Conservation (phyloP, 352 stramenopile genomes). For the Phytophthora cactorum region DNA sequence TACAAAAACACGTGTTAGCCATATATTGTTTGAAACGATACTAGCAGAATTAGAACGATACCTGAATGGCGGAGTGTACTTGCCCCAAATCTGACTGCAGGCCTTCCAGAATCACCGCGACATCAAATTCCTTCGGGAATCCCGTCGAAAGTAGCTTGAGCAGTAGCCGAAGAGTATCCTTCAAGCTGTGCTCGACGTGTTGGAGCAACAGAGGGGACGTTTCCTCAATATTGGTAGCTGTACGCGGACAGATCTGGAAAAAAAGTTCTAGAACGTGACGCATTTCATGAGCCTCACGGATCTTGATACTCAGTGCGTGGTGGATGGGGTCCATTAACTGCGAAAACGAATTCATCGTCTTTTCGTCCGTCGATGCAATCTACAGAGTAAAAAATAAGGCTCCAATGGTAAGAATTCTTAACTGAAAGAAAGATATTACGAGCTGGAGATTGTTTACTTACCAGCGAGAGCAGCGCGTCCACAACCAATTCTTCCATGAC, state of each 20-base stretch:
- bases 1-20: constrained; percentile 28
- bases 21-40: not conserved
- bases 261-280: constrained; percentile 77
- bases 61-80: constrained; percentile 83
- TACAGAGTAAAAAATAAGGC: constrained; percentile 20
- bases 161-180: constrained; percentile 72
- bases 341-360: constrained; percentile 62
- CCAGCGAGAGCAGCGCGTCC: constrained; percentile 64
- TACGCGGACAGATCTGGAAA: constrained; percentile 71
- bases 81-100: constrained; percentile 72
- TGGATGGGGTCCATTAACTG: constrained; percentile 69
- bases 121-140: constrained; percentile 86
- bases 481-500: constrained; percentile 76
- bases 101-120: constrained; percentile 82
- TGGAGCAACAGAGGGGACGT: constrained; percentile 76
- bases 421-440: not conserved
- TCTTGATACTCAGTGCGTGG: constrained; percentile 67
- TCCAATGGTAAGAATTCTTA: not conserved
- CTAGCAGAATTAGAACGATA: constrained; percentile 11
- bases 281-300: constrained; percentile 80
- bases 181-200: constrained; percentile 80
- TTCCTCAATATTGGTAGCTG: constrained; percentile 77
- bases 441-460: constrained; percentile 19
- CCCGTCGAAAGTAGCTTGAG: constrained; percentile 83
- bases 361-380: constrained; percentile 59